Percentiles rank a stretch among this genome's conserved stretches.
Evolutionary conservation across 345 rosid species (phyloP).

Genomic region (Lenwebbia sp.): DNA sequence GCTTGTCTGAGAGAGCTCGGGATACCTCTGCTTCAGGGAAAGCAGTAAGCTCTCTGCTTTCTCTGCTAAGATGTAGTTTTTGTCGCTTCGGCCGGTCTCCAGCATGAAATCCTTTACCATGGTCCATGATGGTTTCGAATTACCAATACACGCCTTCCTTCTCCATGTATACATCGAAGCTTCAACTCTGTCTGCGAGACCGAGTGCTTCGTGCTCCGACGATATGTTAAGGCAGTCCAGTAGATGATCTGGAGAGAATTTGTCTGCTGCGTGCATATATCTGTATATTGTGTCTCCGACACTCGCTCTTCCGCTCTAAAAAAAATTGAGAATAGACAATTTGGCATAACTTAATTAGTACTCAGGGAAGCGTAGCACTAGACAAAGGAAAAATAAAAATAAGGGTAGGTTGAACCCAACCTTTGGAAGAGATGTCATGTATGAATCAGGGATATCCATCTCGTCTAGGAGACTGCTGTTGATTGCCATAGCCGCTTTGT

Average conservation of each 20-base stretch:
- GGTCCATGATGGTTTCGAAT: conserved; percentile 14
- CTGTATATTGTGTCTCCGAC: conserved; percentile 4
- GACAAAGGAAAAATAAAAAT: not conserved
- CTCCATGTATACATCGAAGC: conserved; percentile 13
- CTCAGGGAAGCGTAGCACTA: not conserved
- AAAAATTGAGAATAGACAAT: not conserved
- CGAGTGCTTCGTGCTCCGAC: conserved; percentile 9
- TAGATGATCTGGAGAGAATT: conserved; percentile 4
- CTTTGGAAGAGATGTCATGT: conserved; percentile 46
- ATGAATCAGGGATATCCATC: conserved; percentile 48
- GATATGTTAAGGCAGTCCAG: conserved; percentile 1
- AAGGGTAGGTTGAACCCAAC: conserved; percentile 4
- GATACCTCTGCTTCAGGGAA: conserved; percentile 11
- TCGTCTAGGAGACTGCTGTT: conserved; percentile 40
- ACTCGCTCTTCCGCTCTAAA: conserved; percentile 6
- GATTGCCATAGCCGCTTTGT: conserved; percentile 55
- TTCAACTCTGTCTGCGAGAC: conserved; percentile 9
- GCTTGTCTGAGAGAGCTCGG: conserved; percentile 13
- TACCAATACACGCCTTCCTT: conserved; percentile 2
- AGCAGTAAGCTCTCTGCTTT: conserved; percentile 9
- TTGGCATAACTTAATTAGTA: not conserved
- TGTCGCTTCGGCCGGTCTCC: not conserved
- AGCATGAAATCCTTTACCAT: conserved; percentile 4
- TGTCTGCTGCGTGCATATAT: not conserved
- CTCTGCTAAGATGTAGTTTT: conserved; percentile 7